phyloP scores from a whole-genome alignment of 352 stramenopile genomes.

The Pythium biforme region DNA sequence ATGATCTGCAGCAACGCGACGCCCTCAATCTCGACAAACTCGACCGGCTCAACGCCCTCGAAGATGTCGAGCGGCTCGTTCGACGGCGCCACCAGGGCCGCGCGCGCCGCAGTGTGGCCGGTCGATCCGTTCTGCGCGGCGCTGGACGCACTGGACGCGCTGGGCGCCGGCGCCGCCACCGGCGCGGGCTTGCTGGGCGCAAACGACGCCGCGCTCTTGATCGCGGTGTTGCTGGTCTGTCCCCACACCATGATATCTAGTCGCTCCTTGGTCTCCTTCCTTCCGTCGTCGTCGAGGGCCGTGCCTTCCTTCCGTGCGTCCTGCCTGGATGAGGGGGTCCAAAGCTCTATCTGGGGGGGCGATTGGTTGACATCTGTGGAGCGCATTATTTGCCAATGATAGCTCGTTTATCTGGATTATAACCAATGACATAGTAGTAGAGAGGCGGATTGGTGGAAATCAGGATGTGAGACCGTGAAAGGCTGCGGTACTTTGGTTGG shows the following conservation, averaged over 20 bases:
- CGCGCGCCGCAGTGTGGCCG: neutral
- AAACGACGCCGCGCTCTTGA: slow-evolving; percentile 27
- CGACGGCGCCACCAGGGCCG: neutral
- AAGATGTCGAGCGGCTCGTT: slow-evolving; percentile 69
- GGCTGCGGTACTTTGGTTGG: slow-evolving; percentile 22
- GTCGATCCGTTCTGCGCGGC: slow-evolving; percentile 17
- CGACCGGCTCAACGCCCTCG: slow-evolving; percentile 60
- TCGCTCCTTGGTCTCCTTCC: neutral
- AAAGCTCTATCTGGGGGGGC: neutral
- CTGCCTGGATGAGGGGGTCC: neutral
- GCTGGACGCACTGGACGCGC: slow-evolving; percentile 3
- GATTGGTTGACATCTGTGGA: slow-evolving; percentile 53
- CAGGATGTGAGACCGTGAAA: slow-evolving; percentile 4
- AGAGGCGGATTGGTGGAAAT: slow-evolving; percentile 41
- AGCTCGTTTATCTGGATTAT: neutral
- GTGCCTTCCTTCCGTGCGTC: too few species aligned
- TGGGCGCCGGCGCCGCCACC: neutral
- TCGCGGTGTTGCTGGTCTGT: slow-evolving; percentile 34
- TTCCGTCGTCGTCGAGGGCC: neutral
- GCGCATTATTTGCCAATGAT: slow-evolving; percentile 44
- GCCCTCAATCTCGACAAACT: slow-evolving; percentile 73
- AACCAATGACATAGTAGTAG: slow-evolving; percentile 27
- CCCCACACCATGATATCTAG: slow-evolving; percentile 71
- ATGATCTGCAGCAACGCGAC: slow-evolving; percentile 93
- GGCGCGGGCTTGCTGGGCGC: slow-evolving; percentile 22